These are phyloP conservation scores for Pelargonium australe DNA, from an alignment of 441 rosid species.

Conservation along the genomic window DNA sequence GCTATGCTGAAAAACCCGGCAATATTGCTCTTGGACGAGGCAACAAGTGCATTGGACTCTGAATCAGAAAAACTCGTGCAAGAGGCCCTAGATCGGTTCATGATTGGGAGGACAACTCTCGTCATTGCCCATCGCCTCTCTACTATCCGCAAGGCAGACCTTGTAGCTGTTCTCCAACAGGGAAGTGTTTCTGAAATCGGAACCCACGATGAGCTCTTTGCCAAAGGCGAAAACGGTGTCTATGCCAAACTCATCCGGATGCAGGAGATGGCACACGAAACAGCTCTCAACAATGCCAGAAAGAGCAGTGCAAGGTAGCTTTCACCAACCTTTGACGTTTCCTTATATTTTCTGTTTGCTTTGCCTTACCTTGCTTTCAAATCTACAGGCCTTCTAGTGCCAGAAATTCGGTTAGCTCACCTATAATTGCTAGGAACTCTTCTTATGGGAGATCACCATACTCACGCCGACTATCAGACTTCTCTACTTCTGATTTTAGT, in stretches of 20 bases:
- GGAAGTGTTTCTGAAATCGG: constrained; percentile 94
- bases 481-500: constrained; percentile 93
- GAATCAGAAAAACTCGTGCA: constrained; percentile 98
- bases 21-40: constrained; percentile 85
- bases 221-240: constrained; percentile 86
- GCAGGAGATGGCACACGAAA: constrained; percentile 98
- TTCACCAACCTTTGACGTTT: neutral
- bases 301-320: constrained; percentile 40
- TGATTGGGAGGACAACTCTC: constrained; percentile 97
- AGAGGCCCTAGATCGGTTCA: constrained; percentile 97
- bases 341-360: neutral
- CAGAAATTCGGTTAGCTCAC: constrained; percentile 96
- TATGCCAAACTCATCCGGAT: constrained; percentile 89
- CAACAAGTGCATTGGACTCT: constrained; percentile 94
- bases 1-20: constrained; percentile 99
- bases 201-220: constrained; percentile 80
- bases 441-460: constrained; percentile 97
- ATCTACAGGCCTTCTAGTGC: constrained; percentile 93
- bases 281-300: constrained; percentile 61
- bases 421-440: constrained; percentile 88
- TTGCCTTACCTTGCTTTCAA: neutral
- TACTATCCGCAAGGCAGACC: constrained; percentile 95
- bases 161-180: constrained; percentile 95
- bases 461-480: constrained; percentile 90
- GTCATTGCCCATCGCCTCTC: constrained; percentile 97